Percentiles rank a stretch among this genome's conserved stretches.
These are phyloP conservation scores for Talaromyces sp. DNA, from an alignment of 2,329 filamentous ascomycete genomes.

Conservation along the genomic window DNA sequence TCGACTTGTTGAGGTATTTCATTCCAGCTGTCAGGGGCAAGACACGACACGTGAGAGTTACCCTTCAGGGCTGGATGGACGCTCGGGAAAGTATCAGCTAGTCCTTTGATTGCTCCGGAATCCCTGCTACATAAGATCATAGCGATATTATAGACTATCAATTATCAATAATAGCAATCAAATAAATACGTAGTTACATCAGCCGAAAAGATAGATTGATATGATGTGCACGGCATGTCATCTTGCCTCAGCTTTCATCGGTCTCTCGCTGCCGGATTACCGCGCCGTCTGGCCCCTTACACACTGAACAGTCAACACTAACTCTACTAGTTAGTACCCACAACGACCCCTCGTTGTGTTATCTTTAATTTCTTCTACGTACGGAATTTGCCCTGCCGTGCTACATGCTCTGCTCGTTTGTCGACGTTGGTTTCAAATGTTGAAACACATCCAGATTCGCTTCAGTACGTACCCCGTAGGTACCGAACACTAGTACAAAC, in stretches of 20 bases:
- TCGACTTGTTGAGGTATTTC: not conserved
- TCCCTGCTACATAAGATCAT: not conserved
- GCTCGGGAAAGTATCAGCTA: not conserved
- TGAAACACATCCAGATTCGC: conserved; percentile 2
- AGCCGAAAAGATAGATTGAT: not conserved
- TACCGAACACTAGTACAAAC: not conserved
- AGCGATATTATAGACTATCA: not conserved
- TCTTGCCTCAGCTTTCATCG: not conserved
- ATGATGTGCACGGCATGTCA: conserved; percentile 11
- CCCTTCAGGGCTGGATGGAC: not conserved
- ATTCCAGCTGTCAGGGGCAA: not conserved
- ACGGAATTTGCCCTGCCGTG: not conserved
- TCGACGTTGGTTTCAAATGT: conserved; percentile 1
- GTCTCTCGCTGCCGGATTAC: conserved; percentile 1
- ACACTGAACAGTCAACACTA: not conserved
- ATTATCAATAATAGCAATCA: not conserved
- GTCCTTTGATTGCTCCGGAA: not conserved
- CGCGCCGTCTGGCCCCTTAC: conserved; percentile 6
- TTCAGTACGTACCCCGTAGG: not conserved
- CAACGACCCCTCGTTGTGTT: conserved; percentile 1
- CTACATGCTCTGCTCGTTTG: not conserved
- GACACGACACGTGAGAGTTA: not conserved
- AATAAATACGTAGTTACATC: not conserved
- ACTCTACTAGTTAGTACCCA: not conserved
- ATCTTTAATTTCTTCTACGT: conserved; percentile 3